A percentile compares a stretch with the other conserved stretches of the same genome.
Conservation (phyloP, 768 basidiomycete genomes). For the Leccinellum albellum region DNA sequence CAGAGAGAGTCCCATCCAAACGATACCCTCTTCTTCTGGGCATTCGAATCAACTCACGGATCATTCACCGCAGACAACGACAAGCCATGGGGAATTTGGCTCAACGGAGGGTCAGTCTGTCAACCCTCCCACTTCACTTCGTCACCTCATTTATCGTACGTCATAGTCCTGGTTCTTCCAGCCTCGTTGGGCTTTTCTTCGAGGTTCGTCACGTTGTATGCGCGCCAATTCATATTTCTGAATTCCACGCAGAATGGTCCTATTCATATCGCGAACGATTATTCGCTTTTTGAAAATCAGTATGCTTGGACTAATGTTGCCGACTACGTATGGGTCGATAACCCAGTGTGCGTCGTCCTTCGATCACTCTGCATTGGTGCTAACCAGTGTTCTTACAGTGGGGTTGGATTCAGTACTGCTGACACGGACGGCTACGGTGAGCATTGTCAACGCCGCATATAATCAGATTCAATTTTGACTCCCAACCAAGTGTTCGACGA, state of each 20-base stretch:
- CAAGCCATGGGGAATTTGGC: constrained; percentile 70
- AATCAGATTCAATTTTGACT: background rate
- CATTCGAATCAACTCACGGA: constrained; percentile 52
- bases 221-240: background rate
- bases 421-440: constrained; percentile 58
- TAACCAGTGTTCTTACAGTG: constrained; percentile 34
- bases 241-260: constrained; percentile 58
- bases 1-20: constrained; percentile 58
- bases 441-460: constrained; percentile 6
- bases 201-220: constrained; percentile 43
- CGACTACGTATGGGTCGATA: constrained; percentile 73
- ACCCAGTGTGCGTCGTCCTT: constrained; percentile 49
- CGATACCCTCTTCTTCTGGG: constrained; percentile 64
- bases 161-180: constrained; percentile 63
- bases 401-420: constrained; percentile 61
- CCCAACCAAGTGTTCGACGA: constrained; percentile 48
- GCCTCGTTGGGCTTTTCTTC: constrained; percentile 58
- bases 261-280: constrained; percentile 52
- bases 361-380: background rate
- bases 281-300: constrained; percentile 46
- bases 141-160: background rate
- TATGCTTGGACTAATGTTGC: constrained; percentile 58
- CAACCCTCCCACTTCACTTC: too few species aligned
- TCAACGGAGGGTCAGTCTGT: constrained; percentile 60
- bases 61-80: constrained; percentile 47